Evolutionary conservation across 2,329 filamentous ascomycete species (phyloP), one percentile per base, ranked within the genome.

Genomic region (Knufia petricola): DNA sequence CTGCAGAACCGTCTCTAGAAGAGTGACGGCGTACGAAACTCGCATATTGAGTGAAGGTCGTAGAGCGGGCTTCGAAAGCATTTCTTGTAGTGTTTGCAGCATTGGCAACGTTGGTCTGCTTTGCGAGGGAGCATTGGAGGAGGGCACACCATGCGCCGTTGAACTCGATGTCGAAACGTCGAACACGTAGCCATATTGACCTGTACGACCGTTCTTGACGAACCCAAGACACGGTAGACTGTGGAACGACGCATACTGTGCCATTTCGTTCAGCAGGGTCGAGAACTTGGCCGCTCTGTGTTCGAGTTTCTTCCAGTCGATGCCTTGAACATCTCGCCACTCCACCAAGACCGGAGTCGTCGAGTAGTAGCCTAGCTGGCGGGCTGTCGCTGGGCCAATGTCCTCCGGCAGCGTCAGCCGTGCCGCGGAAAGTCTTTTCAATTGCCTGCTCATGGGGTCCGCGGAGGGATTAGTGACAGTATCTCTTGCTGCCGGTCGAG

Each of bases 1-100:
- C 40, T 59, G 59, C 4, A 63, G 52, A 4, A 63, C 44, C 9
- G 59, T 59, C 38, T 61, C 52, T 13, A 26, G 41, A 19, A 50
- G 53, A 12, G 49, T 52, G 4, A 61, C 28, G 17, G 52, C 46
- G 37, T 60, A 49, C 8, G 57, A 45, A n/a, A 48, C 24, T n/a
- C 44, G 7, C 23, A 17, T 12, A 37, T 46, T 51, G 2, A 52
- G 40, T n/a, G 21, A 45, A 13, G 51, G 51, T 24, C 26, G 15
- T 3, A 28, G 28, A 9, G 21, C 7, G 21, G 10, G 6, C 6
- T 23, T 15, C 6, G 9, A 12, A 6, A 46, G 24, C 24, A 46
- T 8, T 4, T 46, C 23, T 37, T 32, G 28, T 13, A 46, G 23
- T 36, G 42, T 21, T 13, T 44, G 13, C 28, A 38, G 23, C 31